Evolutionary conservation across 2,329 filamentous ascomycete genomes (phyloP), one percentile per base, ranked within the genome.

Genomic region (Alternaria sp.): DNA sequence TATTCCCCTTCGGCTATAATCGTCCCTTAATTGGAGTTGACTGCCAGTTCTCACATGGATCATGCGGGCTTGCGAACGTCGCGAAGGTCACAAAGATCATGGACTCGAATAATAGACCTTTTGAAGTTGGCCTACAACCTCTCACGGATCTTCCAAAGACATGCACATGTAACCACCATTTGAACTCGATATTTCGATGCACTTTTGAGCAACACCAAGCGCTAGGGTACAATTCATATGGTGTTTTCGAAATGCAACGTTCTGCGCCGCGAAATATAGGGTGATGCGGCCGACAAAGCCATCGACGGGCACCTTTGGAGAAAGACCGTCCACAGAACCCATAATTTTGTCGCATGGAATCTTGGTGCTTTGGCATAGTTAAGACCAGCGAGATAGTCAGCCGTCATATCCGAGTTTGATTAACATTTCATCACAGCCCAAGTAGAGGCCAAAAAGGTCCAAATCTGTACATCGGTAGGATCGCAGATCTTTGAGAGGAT

Each of bases 211-310:
- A 40, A 40, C 32, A 7, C 13, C 9, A 36, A 0, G 32, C 3
- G 13, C n/a, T 36, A 7, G 32, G 32, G n/a, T 13, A 36, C 4
- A 36, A 36, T 15, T 7, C 13, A 36, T 36, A 4, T 0, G n/a
- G 32, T 36, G 32, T 36, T 2, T 36, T 0, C 0, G 32, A 1
- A 0, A 36, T n/a, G 0, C 1, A 15, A 36, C 4, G 0, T 36
- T 36, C n/a, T 7, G 0, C 0, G n/a, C 13, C 32, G 0, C 32
- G 32, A 36, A 36, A 0, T 0, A 40, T 15, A 40, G 15, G 0
- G 36, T 17, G 36, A n/a, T n/a, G n/a, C n/a, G n/a, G n/a, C n/a
- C n/a, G n/a, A n/a, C n/a, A n/a, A n/a, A n/a, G n/a, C n/a, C n/a
- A n/a, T n/a, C n/a, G n/a, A n/a, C n/a, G n/a, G n/a, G n/a, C n/a